Conservation (phyloP, 2,329 filamentous ascomycete genomes). For the Dothiorella sarmentorum region DNA sequence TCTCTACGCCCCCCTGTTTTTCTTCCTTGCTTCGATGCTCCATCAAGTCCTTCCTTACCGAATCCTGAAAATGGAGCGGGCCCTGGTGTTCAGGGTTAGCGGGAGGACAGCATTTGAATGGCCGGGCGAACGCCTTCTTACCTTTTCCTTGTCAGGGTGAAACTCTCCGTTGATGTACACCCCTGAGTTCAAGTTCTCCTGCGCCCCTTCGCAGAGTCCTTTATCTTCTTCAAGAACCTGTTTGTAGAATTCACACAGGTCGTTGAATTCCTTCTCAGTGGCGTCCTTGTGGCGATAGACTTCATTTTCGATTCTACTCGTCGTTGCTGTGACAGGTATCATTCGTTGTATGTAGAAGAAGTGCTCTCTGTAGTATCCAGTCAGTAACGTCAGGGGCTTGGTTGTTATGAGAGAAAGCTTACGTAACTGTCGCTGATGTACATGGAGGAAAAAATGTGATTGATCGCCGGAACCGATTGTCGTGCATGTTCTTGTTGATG, state of each 20-base stretch:
- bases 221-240: constrained; percentile 65
- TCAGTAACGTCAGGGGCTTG: constrained; percentile 14
- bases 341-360: constrained; percentile 65
- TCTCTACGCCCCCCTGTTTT: constrained; percentile 44
- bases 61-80: constrained; percentile 55
- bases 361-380: constrained; percentile 31
- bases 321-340: constrained; percentile 52
- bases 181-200: constrained; percentile 59
- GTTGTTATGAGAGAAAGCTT: constrained; percentile 16
- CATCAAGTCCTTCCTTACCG: constrained; percentile 48
- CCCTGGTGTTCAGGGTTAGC: constrained; percentile 23
- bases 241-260: constrained; percentile 59
- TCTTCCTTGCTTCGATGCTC: constrained; percentile 47
- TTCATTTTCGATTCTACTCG: constrained; percentile 59
- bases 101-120: not conserved
- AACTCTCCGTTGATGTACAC: constrained; percentile 62
- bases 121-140: not conserved
- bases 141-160: constrained; percentile 60
- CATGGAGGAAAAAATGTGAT: constrained; percentile 34
- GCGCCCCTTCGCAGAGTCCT: constrained; percentile 56
- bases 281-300: constrained; percentile 61
- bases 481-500: constrained; percentile 28
- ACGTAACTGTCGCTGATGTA: constrained; percentile 32
- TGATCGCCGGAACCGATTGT: constrained; percentile 27
- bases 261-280: constrained; percentile 56